Evolutionary conservation across 2,329 filamentous ascomycete species (phyloP).

Genomic region (Bipolaris victoriae): DNA sequence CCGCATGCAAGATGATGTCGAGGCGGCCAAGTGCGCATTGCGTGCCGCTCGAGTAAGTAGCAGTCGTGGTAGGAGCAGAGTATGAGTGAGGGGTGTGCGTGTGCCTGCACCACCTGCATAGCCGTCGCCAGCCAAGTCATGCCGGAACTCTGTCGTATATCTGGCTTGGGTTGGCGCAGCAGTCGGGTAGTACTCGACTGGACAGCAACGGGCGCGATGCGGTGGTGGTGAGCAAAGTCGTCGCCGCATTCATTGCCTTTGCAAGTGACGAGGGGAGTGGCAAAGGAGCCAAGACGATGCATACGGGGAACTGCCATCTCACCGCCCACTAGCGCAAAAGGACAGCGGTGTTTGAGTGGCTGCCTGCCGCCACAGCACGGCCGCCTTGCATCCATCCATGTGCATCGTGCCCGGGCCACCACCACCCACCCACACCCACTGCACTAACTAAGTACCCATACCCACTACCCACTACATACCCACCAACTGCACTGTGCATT

Average conservation of each 20-base stretch:
- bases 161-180: background rate
- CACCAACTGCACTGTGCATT: background rate
- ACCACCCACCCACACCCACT: too few relatives aligned
- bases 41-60: slow-evolving; percentile 14
- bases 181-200: background rate
- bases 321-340: slow-evolving; percentile 21
- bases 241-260: too few relatives aligned
- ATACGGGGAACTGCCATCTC: slow-evolving; percentile 24
- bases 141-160: background rate
- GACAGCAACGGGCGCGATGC: too few relatives aligned
- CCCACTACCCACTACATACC: too few relatives aligned
- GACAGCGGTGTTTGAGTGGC: slow-evolving; percentile 23
- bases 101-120: too few relatives aligned
- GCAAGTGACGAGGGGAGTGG: slow-evolving; percentile 9
- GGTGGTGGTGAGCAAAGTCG: too few relatives aligned
- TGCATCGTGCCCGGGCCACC: slow-evolving; percentile 11
- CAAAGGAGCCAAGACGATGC: slow-evolving; percentile 16
- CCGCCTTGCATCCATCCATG: slow-evolving; percentile 30
- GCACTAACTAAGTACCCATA: too few relatives aligned
- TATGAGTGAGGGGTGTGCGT: too few relatives aligned
- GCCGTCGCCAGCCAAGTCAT: too few relatives aligned
- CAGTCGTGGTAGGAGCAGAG: background rate
- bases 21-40: slow-evolving; percentile 23
- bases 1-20: slow-evolving; percentile 29
- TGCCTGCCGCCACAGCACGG: slow-evolving; percentile 16